These are phyloP conservation scores for Vigna nakashimae DNA, from an alignment of 306 rosid species.

Conservation along the genomic window DNA sequence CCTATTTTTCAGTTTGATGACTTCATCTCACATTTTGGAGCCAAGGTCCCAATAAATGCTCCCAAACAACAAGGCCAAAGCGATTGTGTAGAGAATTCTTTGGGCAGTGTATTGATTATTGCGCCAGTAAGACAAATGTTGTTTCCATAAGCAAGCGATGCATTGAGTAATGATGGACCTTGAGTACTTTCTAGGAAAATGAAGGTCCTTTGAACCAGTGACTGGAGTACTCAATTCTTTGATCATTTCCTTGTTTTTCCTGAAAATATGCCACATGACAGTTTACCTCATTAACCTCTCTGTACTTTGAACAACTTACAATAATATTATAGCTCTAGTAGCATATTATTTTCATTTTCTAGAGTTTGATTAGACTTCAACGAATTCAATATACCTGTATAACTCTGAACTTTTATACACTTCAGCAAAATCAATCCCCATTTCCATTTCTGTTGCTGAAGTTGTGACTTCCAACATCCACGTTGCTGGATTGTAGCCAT, in stretches of 20 bases:
- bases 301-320: constrained; percentile 7
- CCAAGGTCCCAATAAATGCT: constrained; percentile 60
- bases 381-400: constrained; percentile 42
- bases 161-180: constrained; percentile 51
- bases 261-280: constrained; percentile 40
- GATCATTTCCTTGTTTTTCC: constrained; percentile 57
- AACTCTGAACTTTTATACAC: constrained; percentile 47
- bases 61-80: constrained; percentile 52
- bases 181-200: constrained; percentile 52
- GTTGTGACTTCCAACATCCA: constrained; percentile 59
- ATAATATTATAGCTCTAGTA: not conserved
- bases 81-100: constrained; percentile 47
- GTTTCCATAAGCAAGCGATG: constrained; percentile 67
- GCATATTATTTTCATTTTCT: not conserved
- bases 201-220: constrained; percentile 48
- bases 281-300: not conserved
- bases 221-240: constrained; percentile 53
- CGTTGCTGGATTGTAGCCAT: constrained; percentile 57
- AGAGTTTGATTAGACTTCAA: not conserved
- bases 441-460: constrained; percentile 45
- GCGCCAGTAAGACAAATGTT: constrained; percentile 66
- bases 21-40: constrained; percentile 56
- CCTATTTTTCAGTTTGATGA: not conserved
- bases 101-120: constrained; percentile 54
- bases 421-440: constrained; percentile 51